Base-by-base conservation (phyloP, 1,139 yeast species). In the Trichomonascaceae sp. region DNA sequence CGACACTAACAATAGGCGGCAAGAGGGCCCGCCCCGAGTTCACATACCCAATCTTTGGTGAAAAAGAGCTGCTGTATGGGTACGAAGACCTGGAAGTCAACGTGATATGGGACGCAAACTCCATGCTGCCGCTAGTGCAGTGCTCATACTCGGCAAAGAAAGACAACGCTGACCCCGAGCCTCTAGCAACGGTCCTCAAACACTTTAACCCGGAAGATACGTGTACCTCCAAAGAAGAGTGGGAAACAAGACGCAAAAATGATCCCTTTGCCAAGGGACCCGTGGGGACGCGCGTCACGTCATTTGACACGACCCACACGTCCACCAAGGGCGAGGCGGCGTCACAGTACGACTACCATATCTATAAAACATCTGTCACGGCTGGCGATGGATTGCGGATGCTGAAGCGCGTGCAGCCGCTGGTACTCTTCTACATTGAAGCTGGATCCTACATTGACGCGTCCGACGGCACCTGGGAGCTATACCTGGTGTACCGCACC, bases 21-120 rank as follows among this genome's bases (percentile, higher is more conserved):
- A n/a, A n/a, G n/a, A n/a, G n/a, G n/a, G n/a, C n/a, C n/a, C 60
- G 67, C 25, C 96, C 98, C 0, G 54, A 60, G 14, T 87, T 82
- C 58, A 87, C 97, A 1, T 89, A 89, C 55, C 94, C 96, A 2
- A 76, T 89, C 11, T 89, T 74, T 60, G 97, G 97, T 6, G 95
- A 85, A 37, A 68, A 84, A 2, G 98, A 92, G 53, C 75, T 77
- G 35, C 76, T 92, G 6, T 84, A 75, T 52, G 99, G 99, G 2
- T 92, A 73, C 52, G 67, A 76, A 44, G 77, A 73, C 47, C 63
- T 87, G 30, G 62, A 64, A 30, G 32, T 53, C 9, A 45, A 57
- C 42, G 47, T 76, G 16, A 72, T 67, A 3, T 73, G 73, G 48
- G 80, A 76, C 45, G 60, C 72, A 9, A 47, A 59, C 9, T 67